Base-by-base conservation (phyloP, 192 early-diverging fungal genomes). In the Coemansia sp. region DNA sequence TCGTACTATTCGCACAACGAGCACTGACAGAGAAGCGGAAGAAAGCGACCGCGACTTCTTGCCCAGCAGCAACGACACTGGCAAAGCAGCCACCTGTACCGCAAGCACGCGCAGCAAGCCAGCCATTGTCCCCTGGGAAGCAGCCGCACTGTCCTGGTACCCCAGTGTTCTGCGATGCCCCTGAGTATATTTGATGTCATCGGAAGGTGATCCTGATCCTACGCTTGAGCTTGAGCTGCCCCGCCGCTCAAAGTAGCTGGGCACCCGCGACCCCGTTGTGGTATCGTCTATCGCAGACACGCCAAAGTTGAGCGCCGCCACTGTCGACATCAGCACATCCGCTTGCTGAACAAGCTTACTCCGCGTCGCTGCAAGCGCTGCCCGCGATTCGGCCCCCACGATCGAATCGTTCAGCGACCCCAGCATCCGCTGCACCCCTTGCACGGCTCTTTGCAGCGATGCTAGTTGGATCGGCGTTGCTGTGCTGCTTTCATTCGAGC, bases 391-490 rank as follows among this genome's bases (percentile, higher is more conserved):
- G 3, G 70, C 73, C 10, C 64, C 66, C 14, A 56, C 63, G 16
- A 81, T 71, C 69, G 67, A 69, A 63, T 81, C 79, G 65, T 67
- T 71, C 66, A 81, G 72, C 18, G 73, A 70, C 15, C 73, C 67
- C 38, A 81, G 65, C 79, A 81, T 81, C 35, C 65, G 59, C 71
- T 81, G 79, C 41, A 81, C 79, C 35, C 79, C 53, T 61, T 70
- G 79, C 44, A 81, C 74, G 1, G 78, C 78, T 6, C 78, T 67
- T 58, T 81, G 78, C 44, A 81, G 64, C 43, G 78, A 81, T 24
- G 78, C 78, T 56, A 81, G 71, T 62, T 81, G 78, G 21, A 81
- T 64, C 11, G 70, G 61, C 34, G 70, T 76, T 58, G 69, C 23
- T 4, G 41, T 52, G 2, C 30, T 12, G 11, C 18, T 34, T 2